These are phyloP conservation scores for Saccharomycopsis olivae DNA, from an alignment of 805 yeast genomes.

Conservation along the genomic window DNA sequence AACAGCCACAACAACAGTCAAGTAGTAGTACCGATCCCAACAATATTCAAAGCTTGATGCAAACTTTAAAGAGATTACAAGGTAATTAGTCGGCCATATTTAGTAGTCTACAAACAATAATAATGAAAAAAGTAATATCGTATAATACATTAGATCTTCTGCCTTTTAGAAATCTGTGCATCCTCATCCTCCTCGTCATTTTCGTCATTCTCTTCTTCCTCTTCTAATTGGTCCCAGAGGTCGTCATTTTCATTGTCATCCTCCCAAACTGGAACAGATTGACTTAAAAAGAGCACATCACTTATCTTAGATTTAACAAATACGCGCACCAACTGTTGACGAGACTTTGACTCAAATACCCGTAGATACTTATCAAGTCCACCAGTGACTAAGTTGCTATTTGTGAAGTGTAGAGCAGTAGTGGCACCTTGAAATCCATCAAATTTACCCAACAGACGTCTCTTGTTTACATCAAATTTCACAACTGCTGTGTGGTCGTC, in stretches of 20 bases:
- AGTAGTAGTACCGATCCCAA: slow-evolving; percentile 10
- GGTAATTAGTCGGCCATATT: too few relatives aligned
- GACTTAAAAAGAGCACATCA: slow-evolving; percentile 24
- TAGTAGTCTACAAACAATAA: neutral
- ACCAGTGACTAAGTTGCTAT: slow-evolving; percentile 48
- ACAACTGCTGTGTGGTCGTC: slow-evolving; percentile 63
- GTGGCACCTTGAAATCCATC: slow-evolving; percentile 68
- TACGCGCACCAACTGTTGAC: slow-evolving; percentile 56
- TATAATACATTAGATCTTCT: too few relatives aligned
- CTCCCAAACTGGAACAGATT: too few relatives aligned
- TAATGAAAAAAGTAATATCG: slow-evolving; percentile 28
- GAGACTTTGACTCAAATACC: slow-evolving; percentile 51
- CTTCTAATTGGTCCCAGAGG: slow-evolving; percentile 16
- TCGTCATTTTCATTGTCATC: slow-evolving; percentile 5
- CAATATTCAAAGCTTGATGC: slow-evolving; percentile 17
- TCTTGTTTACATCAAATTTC: slow-evolving; percentile 38
- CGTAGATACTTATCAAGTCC: slow-evolving; percentile 84
- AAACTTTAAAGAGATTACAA: slow-evolving; percentile 17
- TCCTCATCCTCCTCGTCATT: slow-evolving; percentile 2
- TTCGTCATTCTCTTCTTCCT: neutral
- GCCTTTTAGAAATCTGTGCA: neutral
- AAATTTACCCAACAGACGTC: slow-evolving; percentile 55
- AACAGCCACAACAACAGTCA: neutral
- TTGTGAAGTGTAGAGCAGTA: slow-evolving; percentile 2
- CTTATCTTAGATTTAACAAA: slow-evolving; percentile 66